A percentile compares a stretch with the other conserved stretches of the same genome.
phyloP scores from a whole-genome alignment of 1,284 basidiomycete species.

The Cystobasidiaceae sp. region DNA sequence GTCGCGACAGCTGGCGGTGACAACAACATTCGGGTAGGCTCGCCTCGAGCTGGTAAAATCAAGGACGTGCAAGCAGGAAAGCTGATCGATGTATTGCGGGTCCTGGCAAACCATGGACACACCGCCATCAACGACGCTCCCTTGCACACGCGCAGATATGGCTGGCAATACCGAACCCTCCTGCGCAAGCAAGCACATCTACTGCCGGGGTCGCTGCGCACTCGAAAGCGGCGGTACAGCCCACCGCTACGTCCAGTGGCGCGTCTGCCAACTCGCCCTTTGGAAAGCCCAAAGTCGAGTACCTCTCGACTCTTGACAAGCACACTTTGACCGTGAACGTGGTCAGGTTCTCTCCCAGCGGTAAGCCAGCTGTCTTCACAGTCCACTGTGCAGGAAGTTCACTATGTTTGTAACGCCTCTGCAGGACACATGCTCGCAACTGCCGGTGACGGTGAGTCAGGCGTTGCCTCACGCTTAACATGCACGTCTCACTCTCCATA shows the following conservation, averaged over 20 bases:
- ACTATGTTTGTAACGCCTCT: neutral
- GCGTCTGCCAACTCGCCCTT: neutral
- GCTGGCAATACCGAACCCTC: constrained; percentile 87
- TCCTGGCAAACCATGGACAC: no score
- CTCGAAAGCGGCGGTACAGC: constrained; percentile 52
- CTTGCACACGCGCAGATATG: no score
- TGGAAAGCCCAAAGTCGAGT: constrained; percentile 74
- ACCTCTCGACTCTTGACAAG: constrained; percentile 84
- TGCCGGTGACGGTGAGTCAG: constrained; percentile 73
- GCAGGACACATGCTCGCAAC: constrained; percentile 84
- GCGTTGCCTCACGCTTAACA: constrained; percentile 25
- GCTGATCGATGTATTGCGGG: no score
- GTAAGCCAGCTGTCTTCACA: constrained; percentile 51
- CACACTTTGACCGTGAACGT: constrained; percentile 96
- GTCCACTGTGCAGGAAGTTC: neutral
- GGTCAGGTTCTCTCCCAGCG: constrained; percentile 90
- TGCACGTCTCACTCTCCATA: no score
- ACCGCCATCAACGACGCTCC: no score
- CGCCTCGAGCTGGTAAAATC: neutral
- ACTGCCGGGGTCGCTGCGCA: constrained; percentile 53
- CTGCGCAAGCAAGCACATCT: constrained; percentile 55
- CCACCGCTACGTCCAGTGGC: constrained; percentile 40
- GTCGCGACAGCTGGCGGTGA: constrained; percentile 95
- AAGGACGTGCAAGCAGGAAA: no score
- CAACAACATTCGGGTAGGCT: constrained; percentile 85